Conservation (phyloP, 169 alveolate genomes). For the Eimeria zaria region DNA sequence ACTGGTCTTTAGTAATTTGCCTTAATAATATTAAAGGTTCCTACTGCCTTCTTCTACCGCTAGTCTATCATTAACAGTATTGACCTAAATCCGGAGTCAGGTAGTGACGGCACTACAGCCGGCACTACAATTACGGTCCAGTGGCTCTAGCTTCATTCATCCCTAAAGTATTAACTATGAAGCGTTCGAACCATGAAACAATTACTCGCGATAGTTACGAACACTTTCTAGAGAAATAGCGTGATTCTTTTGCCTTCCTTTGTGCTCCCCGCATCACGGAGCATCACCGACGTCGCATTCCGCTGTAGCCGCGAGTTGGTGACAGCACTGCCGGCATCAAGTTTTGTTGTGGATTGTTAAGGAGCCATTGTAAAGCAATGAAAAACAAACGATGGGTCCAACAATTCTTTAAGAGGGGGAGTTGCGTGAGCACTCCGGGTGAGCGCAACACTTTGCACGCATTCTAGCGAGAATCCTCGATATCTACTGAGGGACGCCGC, state of each 20-base stretch:
- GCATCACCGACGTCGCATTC: background rate
- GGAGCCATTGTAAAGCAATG: background rate
- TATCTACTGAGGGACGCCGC: background rate
- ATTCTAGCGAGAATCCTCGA: background rate
- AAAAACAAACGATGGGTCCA: background rate
- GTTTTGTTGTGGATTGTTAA: background rate
- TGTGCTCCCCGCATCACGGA: background rate
- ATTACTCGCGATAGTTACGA: background rate
- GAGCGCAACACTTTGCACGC: background rate
- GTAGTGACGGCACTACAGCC: no score
- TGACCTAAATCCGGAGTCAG: no score
- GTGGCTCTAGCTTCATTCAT: background rate
- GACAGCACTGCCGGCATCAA: background rate
- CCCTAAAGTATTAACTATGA: background rate
- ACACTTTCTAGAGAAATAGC: background rate
- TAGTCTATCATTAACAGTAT: no score
- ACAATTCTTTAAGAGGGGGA: background rate
- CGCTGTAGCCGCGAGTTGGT: background rate
- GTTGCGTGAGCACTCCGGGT: background rate
- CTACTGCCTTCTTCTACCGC: no score
- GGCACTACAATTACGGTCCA: constrained; percentile 48
- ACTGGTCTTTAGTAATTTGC: no score
- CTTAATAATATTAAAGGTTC: no score
- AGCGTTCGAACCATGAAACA: background rate
- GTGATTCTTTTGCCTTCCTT: background rate